Base-by-base conservation (phyloP, 2,329 filamentous ascomycete genomes). In the Rhynchosporium secalis region DNA sequence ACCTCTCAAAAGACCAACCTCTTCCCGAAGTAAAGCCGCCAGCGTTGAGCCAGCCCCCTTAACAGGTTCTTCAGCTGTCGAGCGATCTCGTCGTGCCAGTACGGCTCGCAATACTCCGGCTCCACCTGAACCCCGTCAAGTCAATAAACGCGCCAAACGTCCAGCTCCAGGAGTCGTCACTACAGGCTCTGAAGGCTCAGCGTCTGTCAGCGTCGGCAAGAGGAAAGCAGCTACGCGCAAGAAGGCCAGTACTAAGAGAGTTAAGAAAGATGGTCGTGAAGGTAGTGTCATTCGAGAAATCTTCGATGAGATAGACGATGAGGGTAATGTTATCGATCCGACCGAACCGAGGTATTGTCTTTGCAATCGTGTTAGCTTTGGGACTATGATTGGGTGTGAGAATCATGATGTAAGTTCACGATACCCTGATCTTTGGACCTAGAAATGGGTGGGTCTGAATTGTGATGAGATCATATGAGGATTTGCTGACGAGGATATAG, bases 361-460 rank as follows among this genome's bases (percentile, higher is more conserved):
- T 60, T 95, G 91, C 75, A 89, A 91, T 69, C 81, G 90, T 62
- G 89, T 95, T 58, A 92, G 89, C 73, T 93, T 88, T 72, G 91
- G 91, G 58, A 86, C 83, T 26, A 95, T 95, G 91, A 91, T 95
- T 73, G 84, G 86, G 64, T 95, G 91, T 75, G 90, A 94, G 71
- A 92, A 92, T 70, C 79, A 84, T 49, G 87, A 91, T 76, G 88
- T 90, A 78, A 84, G 86, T 69, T 59, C 78, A 63, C 55, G 59
- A 59, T 62, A 36, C 41, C 31, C 10, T 28, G 33, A 28, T 31
- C n/a, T 49, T 7, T 10, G 13, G 31, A 36, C 33, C 20, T 20
- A 20, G 9, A 10, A 6, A 6, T 36, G 33, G 5, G 6, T 36
- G 33, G 9, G 33, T 36, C 33, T 36, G 33, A 5, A 10, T 36